These are phyloP conservation scores for Monosporozyma siamensis DNA, from an alignment of 805 yeast species.

Conservation along the genomic window DNA sequence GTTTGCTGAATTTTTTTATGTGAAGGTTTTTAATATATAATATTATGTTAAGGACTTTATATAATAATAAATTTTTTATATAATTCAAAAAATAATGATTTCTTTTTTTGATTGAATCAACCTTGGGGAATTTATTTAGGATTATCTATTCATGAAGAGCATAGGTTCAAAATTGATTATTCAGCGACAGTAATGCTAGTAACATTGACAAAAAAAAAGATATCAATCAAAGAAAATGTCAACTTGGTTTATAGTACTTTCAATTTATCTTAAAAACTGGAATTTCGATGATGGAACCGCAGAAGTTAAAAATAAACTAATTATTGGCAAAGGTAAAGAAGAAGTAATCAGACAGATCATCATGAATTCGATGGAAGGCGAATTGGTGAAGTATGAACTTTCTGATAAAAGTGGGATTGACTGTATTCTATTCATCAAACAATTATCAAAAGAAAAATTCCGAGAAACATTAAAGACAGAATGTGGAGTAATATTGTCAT, in stretches of 20 bases:
- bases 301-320: too few species aligned
- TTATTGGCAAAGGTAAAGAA: neutral
- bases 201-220: neutral
- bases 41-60: neutral
- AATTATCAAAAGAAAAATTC: neutral
- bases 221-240: neutral
- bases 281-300: conserved; percentile 2
- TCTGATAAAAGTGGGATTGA: neutral
- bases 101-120: too few species aligned
- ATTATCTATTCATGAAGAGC: too few species aligned
- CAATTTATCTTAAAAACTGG: neutral
- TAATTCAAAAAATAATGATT: conserved; percentile 1
- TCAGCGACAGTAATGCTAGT: neutral
- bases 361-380: neutral
- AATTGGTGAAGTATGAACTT: neutral
- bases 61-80: neutral
- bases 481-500: neutral
- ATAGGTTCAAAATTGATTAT: too few species aligned
- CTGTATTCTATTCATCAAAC: neutral
- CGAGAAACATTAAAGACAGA: neutral
- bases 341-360: neutral
- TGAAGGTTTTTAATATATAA: conserved; percentile 1
- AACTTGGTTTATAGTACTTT: neutral
- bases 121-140: too few species aligned
- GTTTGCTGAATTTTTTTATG: too few species aligned